These are phyloP conservation scores for Termitomyces sp. DNA, from an alignment of 768 basidiomycete genomes.

Conservation along the genomic window DNA sequence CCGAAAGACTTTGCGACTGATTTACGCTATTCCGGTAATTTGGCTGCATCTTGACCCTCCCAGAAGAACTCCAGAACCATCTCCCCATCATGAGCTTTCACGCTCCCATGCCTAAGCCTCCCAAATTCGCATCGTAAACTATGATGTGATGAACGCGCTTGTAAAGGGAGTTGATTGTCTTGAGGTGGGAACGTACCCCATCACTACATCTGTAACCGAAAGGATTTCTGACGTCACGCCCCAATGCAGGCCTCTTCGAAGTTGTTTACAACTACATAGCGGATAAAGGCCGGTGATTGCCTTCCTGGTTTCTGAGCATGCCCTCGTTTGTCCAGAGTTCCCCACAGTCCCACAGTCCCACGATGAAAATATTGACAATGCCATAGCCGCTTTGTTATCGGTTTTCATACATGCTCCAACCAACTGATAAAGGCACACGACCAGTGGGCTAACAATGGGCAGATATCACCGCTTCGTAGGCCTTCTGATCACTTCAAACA, in stretches of 20 bases:
- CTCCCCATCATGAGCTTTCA: background rate
- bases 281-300: background rate
- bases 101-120: background rate
- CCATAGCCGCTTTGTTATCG: background rate
- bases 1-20: conserved; percentile 2
- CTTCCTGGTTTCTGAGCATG: background rate
- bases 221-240: background rate
- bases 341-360: background rate
- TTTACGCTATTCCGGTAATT: background rate
- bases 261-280: background rate
- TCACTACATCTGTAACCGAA: background rate
- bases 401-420: background rate
- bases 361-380: background rate
- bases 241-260: background rate
- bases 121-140: background rate
- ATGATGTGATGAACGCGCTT: background rate
- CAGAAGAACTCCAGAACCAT: background rate
- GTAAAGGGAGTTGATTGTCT: background rate
- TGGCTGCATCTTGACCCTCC: background rate
- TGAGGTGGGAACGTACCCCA: background rate
- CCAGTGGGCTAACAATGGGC: background rate
- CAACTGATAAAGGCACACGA: conserved; percentile 4
- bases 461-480: background rate
- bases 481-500: background rate
- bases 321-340: background rate